phyloP scores from a whole-genome alignment of 139 green algal genomes.

The Coccomyxa sp. region DNA sequence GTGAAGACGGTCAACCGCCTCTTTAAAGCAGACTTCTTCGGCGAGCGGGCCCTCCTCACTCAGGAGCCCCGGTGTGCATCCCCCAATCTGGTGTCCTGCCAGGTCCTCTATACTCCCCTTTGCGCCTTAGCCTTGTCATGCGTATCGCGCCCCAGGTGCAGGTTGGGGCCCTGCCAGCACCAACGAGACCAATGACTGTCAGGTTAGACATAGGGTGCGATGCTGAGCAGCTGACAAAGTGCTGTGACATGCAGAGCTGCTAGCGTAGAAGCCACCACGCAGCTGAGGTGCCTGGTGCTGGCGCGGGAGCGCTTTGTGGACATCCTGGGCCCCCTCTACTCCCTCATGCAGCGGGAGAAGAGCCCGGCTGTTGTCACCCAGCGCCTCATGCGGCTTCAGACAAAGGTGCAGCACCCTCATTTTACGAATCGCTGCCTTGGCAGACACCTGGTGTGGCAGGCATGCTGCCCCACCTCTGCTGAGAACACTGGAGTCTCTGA shows the following conservation, averaged over 20 bases:
- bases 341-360: slow-evolving; percentile 86
- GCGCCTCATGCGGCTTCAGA: slow-evolving; percentile 73
- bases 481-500: no score
- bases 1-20: slow-evolving; percentile 85
- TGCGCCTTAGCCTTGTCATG: no score
- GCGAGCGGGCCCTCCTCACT: slow-evolving; percentile 78
- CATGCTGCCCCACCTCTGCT: no score
- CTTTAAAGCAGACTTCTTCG: slow-evolving; percentile 91
- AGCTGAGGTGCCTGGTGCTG: slow-evolving; percentile 73
- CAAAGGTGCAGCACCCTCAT: slow-evolving; percentile 3
- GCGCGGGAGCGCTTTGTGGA: slow-evolving; percentile 75
- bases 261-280: slow-evolving; percentile 73
- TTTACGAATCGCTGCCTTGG: no score
- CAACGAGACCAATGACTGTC: no score
- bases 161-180: no score
- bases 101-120: not conserved
- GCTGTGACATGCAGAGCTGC: slow-evolving; percentile 36
- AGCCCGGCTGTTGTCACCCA: slow-evolving; percentile 75
- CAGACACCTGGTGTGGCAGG: not conserved
- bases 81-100: not conserved
- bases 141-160: no score
- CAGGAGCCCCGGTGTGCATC: slow-evolving; percentile 59
- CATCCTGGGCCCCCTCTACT: slow-evolving; percentile 81
- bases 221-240: not conserved
- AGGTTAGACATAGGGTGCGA: not conserved